Conservation (phyloP, 2,329 filamentous ascomycete species). For the Hypoxylon sp. region DNA sequence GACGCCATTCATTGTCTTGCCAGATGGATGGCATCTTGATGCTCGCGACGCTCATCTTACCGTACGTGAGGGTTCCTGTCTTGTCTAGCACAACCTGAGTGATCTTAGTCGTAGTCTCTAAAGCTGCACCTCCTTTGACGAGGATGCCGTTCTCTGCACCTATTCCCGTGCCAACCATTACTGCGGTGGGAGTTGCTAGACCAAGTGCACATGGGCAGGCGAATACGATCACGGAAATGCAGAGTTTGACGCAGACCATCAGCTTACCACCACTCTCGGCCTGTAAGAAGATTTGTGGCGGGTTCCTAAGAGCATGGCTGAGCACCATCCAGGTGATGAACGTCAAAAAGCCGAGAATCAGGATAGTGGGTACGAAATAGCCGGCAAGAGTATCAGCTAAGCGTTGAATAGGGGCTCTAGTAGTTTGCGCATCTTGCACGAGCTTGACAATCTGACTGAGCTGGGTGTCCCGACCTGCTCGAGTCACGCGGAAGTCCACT, state of each 20-base stretch:
- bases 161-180: conserved; percentile 99
- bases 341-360: conserved; percentile 85
- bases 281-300: conserved; percentile 89
- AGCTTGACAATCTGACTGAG: conserved; percentile 98
- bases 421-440: conserved; percentile 98
- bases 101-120: conserved; percentile 91
- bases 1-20: conserved; percentile 76
- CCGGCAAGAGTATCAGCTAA: conserved; percentile 92
- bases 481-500: conserved; percentile 91
- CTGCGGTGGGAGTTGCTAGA: conserved; percentile 93
- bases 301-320: conserved; percentile 85
- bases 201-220: conserved; percentile 98
- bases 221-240: conserved; percentile 98
- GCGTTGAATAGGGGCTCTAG: conserved; percentile 91
- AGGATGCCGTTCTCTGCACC: conserved; percentile 96
- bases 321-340: conserved; percentile 96
- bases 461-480: conserved; percentile 94
- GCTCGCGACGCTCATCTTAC: conserved; percentile 92
- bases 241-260: conserved; percentile 97
- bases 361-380: conserved; percentile 92
- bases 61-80: conserved; percentile 93
- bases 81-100: conserved; percentile 95
- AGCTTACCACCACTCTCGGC: conserved; percentile 88
- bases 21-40: conserved; percentile 77
- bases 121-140: conserved; percentile 94